A percentile compares a stretch with the other conserved stretches of the same genome.
These are phyloP conservation scores for Orbilia quercus DNA, from an alignment of 2,329 filamentous ascomycete species.

Conservation along the genomic window DNA sequence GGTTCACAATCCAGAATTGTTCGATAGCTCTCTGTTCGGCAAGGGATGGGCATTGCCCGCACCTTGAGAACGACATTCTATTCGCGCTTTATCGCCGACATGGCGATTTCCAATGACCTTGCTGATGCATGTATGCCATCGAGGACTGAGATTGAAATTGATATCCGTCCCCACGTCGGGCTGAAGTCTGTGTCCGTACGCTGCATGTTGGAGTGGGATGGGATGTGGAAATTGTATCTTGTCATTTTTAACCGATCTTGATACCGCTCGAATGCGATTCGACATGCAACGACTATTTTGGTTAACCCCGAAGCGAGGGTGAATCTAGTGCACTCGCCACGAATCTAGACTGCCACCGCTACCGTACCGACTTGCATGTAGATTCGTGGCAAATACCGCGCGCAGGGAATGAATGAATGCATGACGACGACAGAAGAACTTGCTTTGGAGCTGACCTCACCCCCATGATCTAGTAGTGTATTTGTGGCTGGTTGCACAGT, in stretches of 20 bases:
- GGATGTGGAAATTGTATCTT: conserved; percentile 14
- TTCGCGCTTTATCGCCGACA: conserved; percentile 10
- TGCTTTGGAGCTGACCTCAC: conserved; percentile 14
- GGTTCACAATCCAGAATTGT: conserved; percentile 29
- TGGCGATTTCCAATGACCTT: conserved; percentile 28
- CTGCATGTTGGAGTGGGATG: not conserved
- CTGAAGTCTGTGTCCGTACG: not conserved
- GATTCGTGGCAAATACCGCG: conserved; percentile 38
- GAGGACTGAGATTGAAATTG: conserved; percentile 3
- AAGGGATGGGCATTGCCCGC: not conserved
- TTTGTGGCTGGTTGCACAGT: conserved; percentile 26
- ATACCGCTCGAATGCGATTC: conserved; percentile 6
- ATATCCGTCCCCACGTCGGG: not conserved
- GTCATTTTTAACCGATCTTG: conserved; percentile 47
- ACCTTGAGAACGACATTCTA: not conserved
- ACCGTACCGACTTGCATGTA: conserved; percentile 11
- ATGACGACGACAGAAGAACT: conserved; percentile 17
- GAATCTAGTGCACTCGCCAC: conserved; percentile 29
- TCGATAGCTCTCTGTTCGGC: conserved; percentile 18
- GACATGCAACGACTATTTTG: conserved; percentile 23
- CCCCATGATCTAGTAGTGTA: conserved; percentile 7
- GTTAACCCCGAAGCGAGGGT: conserved; percentile 32
- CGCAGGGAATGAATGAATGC: not conserved
- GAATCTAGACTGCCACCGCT: conserved; percentile 4
- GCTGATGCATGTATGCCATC: conserved; percentile 1